Conservation (phyloP, 495 filamentous ascomycete species). For the Ascodesmis nigricans region DNA sequence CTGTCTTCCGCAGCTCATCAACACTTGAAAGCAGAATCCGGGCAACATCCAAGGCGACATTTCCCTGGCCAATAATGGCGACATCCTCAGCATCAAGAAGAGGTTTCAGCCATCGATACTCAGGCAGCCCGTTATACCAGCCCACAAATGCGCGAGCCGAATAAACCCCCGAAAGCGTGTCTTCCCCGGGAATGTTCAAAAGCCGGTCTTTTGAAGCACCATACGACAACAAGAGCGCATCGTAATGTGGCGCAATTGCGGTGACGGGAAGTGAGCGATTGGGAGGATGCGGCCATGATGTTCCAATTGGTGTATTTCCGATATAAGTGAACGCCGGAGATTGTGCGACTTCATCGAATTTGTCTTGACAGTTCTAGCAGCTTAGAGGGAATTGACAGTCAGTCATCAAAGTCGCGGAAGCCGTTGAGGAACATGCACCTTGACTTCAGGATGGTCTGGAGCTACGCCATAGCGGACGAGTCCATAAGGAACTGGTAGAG, state of each 20-base stretch:
- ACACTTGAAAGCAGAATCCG: slow-evolving; percentile 59
- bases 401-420: neutral
- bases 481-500: slow-evolving; percentile 76
- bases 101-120: slow-evolving; percentile 40
- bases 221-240: slow-evolving; percentile 82
- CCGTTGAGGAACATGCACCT: slow-evolving; percentile 35
- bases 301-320: slow-evolving; percentile 68
- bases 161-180: slow-evolving; percentile 45
- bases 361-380: slow-evolving; percentile 72
- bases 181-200: slow-evolving; percentile 64
- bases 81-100: slow-evolving; percentile 61
- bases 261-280: slow-evolving; percentile 38
- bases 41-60: slow-evolving; percentile 86
- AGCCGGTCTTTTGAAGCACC: slow-evolving; percentile 65
- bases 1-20: slow-evolving; percentile 51
- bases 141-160: slow-evolving; percentile 89
- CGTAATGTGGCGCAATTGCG: slow-evolving; percentile 57
- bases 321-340: slow-evolving; percentile 74
- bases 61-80: slow-evolving; percentile 80
- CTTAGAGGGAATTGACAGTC: slow-evolving; percentile 1
- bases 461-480: slow-evolving; percentile 85
- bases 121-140: slow-evolving; percentile 93
- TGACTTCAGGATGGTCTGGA: slow-evolving; percentile 93
- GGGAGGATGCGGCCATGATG: slow-evolving; percentile 23
- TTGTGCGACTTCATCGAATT: slow-evolving; percentile 66